Percentiles rank a stretch among this genome's conserved stretches.
phyloP scores from a whole-genome alignment of 1,284 basidiomycete genomes.

The Cerrena zonata region DNA sequence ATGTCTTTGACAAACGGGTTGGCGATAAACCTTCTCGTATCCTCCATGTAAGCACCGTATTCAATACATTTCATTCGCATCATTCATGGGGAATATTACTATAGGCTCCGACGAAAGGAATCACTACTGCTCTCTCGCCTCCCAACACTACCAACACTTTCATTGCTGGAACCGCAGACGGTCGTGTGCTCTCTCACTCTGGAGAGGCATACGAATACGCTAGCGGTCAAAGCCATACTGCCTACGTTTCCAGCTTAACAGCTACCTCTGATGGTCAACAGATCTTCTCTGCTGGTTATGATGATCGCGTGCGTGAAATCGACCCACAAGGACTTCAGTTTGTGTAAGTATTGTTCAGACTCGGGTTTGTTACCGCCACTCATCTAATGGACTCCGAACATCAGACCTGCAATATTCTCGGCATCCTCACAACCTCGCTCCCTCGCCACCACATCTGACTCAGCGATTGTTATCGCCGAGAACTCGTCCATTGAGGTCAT shows the following conservation, averaged over 20 bases:
- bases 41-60: constrained; percentile 44
- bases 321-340: constrained; percentile 40
- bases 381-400: constrained; percentile 2
- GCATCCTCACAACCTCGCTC: constrained; percentile 71
- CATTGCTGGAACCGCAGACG: constrained; percentile 80
- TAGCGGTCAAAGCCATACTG: constrained; percentile 66
- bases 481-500: constrained; percentile 62
- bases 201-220: constrained; percentile 45
- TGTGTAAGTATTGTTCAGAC: constrained; percentile 40
- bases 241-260: constrained; percentile 63
- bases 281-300: constrained; percentile 71
- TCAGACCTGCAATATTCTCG: constrained; percentile 41
- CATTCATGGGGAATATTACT: constrained; percentile 1
- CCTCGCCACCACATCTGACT: constrained; percentile 55
- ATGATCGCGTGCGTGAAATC: constrained; percentile 73
- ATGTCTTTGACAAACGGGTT: constrained; percentile 75
- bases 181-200: constrained; percentile 67
- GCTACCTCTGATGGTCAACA: constrained; percentile 40
- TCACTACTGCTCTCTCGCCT: constrained; percentile 57
- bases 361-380: constrained; percentile 1
- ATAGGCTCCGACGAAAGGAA: constrained; percentile 74
- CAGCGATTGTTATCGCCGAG: constrained; percentile 71
- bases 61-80: constrained; percentile 1
- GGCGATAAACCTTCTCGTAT: constrained; percentile 55
- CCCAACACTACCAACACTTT: constrained; percentile 51